Base-by-base conservation (phyloP, 106 monocot genomes). In the Dendrobium catenatum region DNA sequence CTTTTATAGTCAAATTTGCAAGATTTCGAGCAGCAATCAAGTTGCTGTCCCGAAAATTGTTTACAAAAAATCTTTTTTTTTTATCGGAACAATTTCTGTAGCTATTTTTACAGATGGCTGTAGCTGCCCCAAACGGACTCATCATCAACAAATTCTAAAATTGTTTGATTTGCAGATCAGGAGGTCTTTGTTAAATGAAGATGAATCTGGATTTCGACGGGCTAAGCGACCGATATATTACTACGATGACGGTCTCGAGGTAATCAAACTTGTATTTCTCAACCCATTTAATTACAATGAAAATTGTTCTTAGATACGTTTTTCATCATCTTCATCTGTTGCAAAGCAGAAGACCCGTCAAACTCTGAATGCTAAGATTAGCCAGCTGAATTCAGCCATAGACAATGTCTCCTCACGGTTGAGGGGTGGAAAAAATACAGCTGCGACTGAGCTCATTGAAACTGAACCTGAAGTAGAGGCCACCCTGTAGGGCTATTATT, bases 191-290 rank as follows among this genome's bases (percentile, higher is more conserved):
- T 76, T 93, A 81, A 93, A 91, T 76, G 96, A 96, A 85, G 88
- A 96, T 83, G 96, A 96, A 82, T 82, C 88, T 81, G 93, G 96
- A 40, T 96, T 96, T 78, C 82, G 83, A 74, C 91, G 68, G 77
- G 86, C 88, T 56, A 91, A 81, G 78, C 80, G 81, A 2, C 93
- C 89, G 1, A 78, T 88, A 5, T 93, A 90, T 73, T 93, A 96
- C 46, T 93, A 96, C 46, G 96, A 93, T 66, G 96, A 88, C 73
- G 96, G 96, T 20, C 82, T 96, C 73, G 96, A 96, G 96, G 94
- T 55, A 59, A 68, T 49, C 2, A 27, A 81, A 26, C 73, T 31
- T 70, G 13, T 10, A 70, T 70, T 27, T 68, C 68, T 26, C 29
- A 31, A 6, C 3, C 9, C 3, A 68, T 10, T 70, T 37, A 6